Evolutionary conservation across 495 filamentous ascomycete species (phyloP).

Genomic region (Penicillium desertorum): DNA sequence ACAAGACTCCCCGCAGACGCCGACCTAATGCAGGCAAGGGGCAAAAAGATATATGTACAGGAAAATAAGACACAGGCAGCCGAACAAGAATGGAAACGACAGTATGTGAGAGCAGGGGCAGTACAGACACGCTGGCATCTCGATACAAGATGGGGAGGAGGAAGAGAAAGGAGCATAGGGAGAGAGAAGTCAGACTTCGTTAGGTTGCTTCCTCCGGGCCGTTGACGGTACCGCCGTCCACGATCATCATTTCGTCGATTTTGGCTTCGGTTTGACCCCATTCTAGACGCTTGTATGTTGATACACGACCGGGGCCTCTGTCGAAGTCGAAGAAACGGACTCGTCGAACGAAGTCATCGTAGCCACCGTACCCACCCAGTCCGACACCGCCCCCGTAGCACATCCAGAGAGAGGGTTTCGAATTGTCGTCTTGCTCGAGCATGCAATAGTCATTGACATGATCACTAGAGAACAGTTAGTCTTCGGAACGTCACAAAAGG

Average conservation of each 20-base stretch:
- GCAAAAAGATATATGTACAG: constrained; percentile 31
- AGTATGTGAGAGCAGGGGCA: constrained; percentile 18
- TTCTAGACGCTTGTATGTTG: constrained; percentile 91
- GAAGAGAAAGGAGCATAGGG: constrained; percentile 12
- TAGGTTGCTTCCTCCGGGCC: constrained; percentile 24
- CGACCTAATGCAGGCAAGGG: constrained; percentile 29
- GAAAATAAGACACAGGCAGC: constrained; percentile 12
- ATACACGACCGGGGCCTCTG: constrained; percentile 79
- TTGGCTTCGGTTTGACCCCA: constrained; percentile 68
- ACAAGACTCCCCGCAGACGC: constrained; percentile 26
- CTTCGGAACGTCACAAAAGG: constrained; percentile 3
- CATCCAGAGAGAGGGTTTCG: constrained; percentile 87
- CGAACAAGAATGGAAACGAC: constrained; percentile 15
- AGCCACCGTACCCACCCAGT: constrained; percentile 93
- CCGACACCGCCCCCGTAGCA: constrained; percentile 90
- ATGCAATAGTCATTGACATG: constrained; percentile 97
- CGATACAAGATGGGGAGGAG: constrained; percentile 14
- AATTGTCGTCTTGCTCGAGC: constrained; percentile 48
- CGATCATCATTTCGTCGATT: constrained; percentile 84
- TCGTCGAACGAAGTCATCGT: constrained; percentile 77
- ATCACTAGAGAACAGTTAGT: constrained; percentile 53
- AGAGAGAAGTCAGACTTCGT: constrained; percentile 11
- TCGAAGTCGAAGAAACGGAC: constrained; percentile 91
- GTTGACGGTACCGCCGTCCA: constrained; percentile 70
- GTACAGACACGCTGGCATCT: constrained; percentile 10